Evolutionary conservation across 75 land plant genomes (phyloP), one percentile per base, ranked within the genome.

Genomic region (Picea sitchensis): DNA sequence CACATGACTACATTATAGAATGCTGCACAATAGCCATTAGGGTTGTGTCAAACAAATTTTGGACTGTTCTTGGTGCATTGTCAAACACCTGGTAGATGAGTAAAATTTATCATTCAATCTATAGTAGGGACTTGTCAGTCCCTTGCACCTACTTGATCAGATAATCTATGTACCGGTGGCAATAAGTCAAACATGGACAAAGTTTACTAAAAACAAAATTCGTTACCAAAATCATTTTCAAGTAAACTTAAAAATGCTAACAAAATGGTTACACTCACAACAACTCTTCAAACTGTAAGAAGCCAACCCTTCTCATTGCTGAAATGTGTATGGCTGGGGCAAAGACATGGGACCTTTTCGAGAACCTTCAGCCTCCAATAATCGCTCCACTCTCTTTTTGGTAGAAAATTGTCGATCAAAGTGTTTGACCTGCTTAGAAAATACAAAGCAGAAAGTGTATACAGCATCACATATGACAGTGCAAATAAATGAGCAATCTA

Each of bases 371-470:
- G 81, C 79, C 71, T 95, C 98, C 69, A 95, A 77, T 18, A 95
- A 81, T 78, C 98, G 86, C 78, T 87, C 82, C n/a, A 86, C 84
- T 76, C 87, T 85, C 81, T 88, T 95, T 86, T 89, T 91, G 60
- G 83, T 78, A 77, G 91, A 89, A 51, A 86, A 90, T 80, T 88
- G 89, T 61, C 98, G 86, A 81, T 95, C 98, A 68, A 95, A 95
- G 87, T 93, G 98, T 81, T 90, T 95, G 85, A 95, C 98, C 98
- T 95, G 85, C 59, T 82, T 38, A 13, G 14, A 23, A 31, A 58
- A 44, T 5, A 44, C 20, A 71, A 44, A 3, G 11, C 20, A 44
- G 44, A 44, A 44, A 44, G 14, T 65, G 38, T 67, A 67, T 67
- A 67, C 36, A 51, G 56, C 11, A 51, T 51, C 56, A 51, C 17